These are phyloP conservation scores for Plasmodium cynomolgi DNA, from an alignment of 169 alveolate species.

Conservation along the genomic window DNA sequence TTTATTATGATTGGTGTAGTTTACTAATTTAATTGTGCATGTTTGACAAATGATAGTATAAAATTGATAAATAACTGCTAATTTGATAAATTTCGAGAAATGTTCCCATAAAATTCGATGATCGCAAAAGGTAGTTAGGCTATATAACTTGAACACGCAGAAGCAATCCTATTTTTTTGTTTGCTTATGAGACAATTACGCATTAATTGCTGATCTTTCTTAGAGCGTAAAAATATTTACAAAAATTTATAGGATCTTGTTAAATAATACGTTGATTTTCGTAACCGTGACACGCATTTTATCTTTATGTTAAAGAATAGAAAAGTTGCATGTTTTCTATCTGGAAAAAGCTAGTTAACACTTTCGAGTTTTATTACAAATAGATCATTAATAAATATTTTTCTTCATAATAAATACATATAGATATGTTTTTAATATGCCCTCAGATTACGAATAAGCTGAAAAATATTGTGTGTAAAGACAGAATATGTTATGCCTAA, in stretches of 20 bases:
- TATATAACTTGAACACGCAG: background rate
- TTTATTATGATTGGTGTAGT: background rate
- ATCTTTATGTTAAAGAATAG: background rate
- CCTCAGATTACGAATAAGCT: background rate
- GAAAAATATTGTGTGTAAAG: background rate
- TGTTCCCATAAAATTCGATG: background rate
- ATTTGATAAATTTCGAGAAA: background rate
- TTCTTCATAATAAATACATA: background rate
- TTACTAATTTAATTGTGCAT: background rate
- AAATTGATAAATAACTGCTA: background rate
- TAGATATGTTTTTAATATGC: background rate
- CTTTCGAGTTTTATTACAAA: background rate
- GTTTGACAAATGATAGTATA: background rate
- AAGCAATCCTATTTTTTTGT: background rate
- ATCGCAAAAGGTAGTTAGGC: background rate
- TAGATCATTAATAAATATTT: background rate
- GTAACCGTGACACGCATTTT: no score
- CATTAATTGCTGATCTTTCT: background rate
- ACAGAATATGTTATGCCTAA: background rate
- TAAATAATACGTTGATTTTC: no score
- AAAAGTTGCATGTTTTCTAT: no score
- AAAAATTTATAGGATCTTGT: background rate
- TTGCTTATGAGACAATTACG: background rate
- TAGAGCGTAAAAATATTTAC: background rate
- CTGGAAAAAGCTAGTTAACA: background rate